Conservation (phyloP, 768 basidiomycete genomes). For the Melanogaster broomeanus region DNA sequence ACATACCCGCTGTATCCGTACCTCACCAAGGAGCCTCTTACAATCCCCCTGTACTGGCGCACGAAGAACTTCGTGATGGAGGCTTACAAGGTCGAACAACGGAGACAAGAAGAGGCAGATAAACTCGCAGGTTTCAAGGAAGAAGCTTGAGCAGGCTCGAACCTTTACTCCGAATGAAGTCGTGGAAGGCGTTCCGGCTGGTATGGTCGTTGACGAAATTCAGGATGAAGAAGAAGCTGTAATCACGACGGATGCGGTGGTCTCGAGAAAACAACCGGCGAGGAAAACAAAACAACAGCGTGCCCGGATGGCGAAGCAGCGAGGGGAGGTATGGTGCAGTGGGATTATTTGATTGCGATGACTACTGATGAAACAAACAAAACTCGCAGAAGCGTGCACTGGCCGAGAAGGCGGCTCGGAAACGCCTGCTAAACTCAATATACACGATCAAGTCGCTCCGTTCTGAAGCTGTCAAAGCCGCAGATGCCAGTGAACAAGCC, state of each 20-base stretch:
- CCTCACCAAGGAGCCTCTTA: constrained; percentile 89
- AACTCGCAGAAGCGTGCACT: constrained; percentile 59
- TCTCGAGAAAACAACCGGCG: constrained; percentile 41
- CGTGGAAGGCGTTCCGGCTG: constrained; percentile 45
- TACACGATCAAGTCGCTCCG: constrained; percentile 57
- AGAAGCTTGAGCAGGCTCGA: constrained; percentile 54
- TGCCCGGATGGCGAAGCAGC: constrained; percentile 61
- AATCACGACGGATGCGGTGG: constrained; percentile 28
- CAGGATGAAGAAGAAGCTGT: constrained; percentile 41
- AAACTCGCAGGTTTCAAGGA: constrained; percentile 54
- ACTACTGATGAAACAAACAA: background rate
- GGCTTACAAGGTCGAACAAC: constrained; percentile 69
- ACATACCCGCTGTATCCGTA: constrained; percentile 61
- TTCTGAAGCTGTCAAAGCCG: too few species aligned
- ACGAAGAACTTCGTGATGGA: constrained; percentile 68
- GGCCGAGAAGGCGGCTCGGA: constrained; percentile 57
- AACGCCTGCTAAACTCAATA: constrained; percentile 62
- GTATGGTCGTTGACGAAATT: constrained; percentile 64
- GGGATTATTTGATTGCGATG: background rate
- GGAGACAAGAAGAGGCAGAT: constrained; percentile 52
- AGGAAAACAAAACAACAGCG: constrained; percentile 68
- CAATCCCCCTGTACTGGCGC: constrained; percentile 77
- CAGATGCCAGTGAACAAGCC: constrained; percentile 40
- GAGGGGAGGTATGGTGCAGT: constrained; percentile 57
- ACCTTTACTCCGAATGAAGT: constrained; percentile 31